A percentile compares a stretch with the other conserved stretches of the same genome.
Conservation (phyloP, 306 rosid genomes). For the Gleditsia sinensis region DNA sequence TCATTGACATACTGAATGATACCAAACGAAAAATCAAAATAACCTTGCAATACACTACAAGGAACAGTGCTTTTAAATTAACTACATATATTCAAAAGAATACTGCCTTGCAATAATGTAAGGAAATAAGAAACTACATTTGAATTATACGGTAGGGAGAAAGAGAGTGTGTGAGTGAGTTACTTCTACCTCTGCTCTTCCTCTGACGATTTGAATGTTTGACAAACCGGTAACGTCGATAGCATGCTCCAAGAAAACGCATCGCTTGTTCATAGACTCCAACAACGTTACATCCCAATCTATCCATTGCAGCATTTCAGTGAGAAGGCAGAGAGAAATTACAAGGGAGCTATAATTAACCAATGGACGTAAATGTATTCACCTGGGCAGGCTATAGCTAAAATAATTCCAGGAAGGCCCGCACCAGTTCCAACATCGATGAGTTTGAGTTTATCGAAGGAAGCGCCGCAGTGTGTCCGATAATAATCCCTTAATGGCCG, state of each 20-base stretch:
- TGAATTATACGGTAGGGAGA: neutral
- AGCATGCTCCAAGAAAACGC: slow-evolving; percentile 84
- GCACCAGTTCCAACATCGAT: slow-evolving; percentile 94
- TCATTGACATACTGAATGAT: neutral
- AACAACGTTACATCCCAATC: slow-evolving; percentile 82
- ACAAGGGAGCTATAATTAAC: slow-evolving; percentile 1
- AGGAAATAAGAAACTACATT: slow-evolving; percentile 1
- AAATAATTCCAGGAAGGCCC: slow-evolving; percentile 81
- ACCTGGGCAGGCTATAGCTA: slow-evolving; percentile 96
- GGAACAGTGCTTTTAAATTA: neutral
- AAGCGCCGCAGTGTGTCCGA: slow-evolving; percentile 37
- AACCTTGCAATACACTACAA: neutral
- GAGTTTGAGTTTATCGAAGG: slow-evolving; percentile 46
- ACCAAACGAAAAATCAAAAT: slow-evolving; percentile 8
- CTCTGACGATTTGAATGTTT: slow-evolving; percentile 78
- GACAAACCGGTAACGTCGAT: slow-evolving; percentile 59
- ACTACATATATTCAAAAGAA: neutral
- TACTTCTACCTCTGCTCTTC: slow-evolving; percentile 84
- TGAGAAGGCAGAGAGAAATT: neutral
- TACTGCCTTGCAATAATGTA: neutral
- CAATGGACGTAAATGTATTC: neutral
- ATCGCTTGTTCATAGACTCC: slow-evolving; percentile 88
- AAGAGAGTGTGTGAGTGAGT: neutral
- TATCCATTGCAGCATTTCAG: slow-evolving; percentile 36
- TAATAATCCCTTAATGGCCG: slow-evolving; percentile 61